Evolutionary conservation across 2,329 filamentous ascomycete species (phyloP), one percentile per base, ranked within the genome.

Genomic region (Atkinsonella hypoxylon): DNA sequence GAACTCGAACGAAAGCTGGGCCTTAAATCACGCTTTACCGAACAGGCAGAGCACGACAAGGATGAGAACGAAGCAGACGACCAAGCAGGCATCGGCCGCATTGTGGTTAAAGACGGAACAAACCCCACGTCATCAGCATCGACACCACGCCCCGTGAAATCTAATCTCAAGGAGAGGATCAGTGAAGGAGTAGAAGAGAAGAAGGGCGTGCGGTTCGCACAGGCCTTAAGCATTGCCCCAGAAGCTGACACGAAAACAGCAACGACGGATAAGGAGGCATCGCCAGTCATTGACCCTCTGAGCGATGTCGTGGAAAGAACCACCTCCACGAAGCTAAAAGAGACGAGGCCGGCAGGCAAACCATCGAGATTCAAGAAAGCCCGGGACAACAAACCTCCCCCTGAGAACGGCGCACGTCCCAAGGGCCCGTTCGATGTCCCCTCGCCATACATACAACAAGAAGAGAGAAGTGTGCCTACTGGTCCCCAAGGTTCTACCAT

Each of bases 181-280:
- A 40, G 51, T 36, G 50, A 52, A 9, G 55, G 56, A 2, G 34
- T 39, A 10, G 54, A 59, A 13, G 58, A 61, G 43, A 78, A 76
- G 62, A 95, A 93, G 69, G 83, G 79, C 15, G 89, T 95, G 26
- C 80, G 84, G n/a, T 95, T 95, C 66, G 83, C 89, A 2, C 71
- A 82, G 34, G 74, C 75, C 6, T 70, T 95, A 34, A 87, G 93
- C 58, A 81, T 94, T 55, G 83, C 85, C 45, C 64, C 64, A 2
- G 68, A 65, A 45, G 61, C 54, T 20, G 57, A 62, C 20, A 10
- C 38, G 7, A 48, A 54, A 15, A 42, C 48, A 43, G 55, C 56
- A 20, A 50, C 57, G 10, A 42, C 54, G 4, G 52, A 52, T 15
- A 55, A 61, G 45, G 56, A 62, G 8, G 56, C 61, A 26, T 61